Evolutionary conservation across 192 early-diverging fungal genomes (phyloP), one percentile per base, ranked within the genome.

Genomic region (Coemansia sp.): DNA sequence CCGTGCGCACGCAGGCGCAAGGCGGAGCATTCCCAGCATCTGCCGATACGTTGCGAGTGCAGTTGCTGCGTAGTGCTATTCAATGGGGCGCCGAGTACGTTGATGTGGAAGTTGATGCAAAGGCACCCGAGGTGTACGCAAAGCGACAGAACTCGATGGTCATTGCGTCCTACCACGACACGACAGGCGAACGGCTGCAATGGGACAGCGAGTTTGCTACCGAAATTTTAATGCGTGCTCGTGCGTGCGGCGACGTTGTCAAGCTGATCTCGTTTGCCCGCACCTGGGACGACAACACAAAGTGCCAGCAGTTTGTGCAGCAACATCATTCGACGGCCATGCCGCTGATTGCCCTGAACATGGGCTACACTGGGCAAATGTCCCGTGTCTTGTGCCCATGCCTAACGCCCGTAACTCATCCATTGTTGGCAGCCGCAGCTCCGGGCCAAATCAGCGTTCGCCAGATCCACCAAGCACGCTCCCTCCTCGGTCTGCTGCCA

Each of bases 81-180:
- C 82, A 85, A 53, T 94, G 93, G 93, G 96, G 94, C 23, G 91
- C 92, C 72, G 96, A 98, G 78, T 96, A 92, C 67, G 74, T 99
- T 25, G 97, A 98, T 70, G 82, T 97, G 23, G 94, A 97, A 69
- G 81, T 91, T 63, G 70, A 38, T 17, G 35, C 55, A 19, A n/a
- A 29, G 25, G 53, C 53, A 14, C 14, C 25, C 2, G 14, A 27
- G n/a, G 14, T 55, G 53, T 32, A 15, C 24, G 60, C 68, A 0
- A 69, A 50, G 66, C 85, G 70, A 62, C 72, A 57, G 66, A 79
- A 50, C 61, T 95, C 39, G 56, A 68, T 94, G 23, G 62, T 95
- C 47, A 84, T 99, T 41, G 93, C 92, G 0, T 94, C 92, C 24
- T 97, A 86, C 88, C 96, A 98, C 70, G 96, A 98, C 73, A 62